A percentile compares a stretch with the other conserved stretches of the same genome.
Conservation (phyloP, 1,284 basidiomycete genomes). For the Fomitopsis palustris region DNA sequence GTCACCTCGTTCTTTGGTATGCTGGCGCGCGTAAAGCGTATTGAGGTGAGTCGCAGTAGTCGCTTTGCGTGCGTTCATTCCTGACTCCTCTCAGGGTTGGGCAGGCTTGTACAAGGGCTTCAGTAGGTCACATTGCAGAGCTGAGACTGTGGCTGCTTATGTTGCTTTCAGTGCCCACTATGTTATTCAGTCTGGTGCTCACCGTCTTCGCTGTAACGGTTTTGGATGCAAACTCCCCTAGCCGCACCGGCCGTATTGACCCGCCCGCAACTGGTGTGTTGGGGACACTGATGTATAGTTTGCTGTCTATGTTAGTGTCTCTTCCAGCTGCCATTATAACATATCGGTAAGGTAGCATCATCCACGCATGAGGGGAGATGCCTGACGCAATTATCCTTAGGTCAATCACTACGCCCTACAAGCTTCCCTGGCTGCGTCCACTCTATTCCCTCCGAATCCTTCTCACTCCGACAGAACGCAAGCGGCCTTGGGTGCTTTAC, state of each 20-base stretch:
- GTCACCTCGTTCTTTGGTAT: constrained; percentile 65
- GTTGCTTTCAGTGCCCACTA: constrained; percentile 57
- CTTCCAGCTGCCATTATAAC: constrained; percentile 81
- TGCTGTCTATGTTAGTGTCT: constrained; percentile 70
- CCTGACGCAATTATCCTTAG: constrained; percentile 33
- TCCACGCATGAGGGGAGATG: not conserved
- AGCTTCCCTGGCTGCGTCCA: constrained; percentile 64
- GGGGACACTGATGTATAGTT: constrained; percentile 57
- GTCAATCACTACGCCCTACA: constrained; percentile 84
- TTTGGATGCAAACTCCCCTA: constrained; percentile 48
- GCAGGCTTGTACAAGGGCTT: constrained; percentile 82
- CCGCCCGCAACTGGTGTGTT: constrained; percentile 68
- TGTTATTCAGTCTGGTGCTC: constrained; percentile 59
- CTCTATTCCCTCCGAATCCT: constrained; percentile 67
- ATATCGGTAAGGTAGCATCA: constrained; percentile 55
- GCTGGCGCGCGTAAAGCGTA: constrained; percentile 66
- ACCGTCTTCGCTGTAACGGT: constrained; percentile 55
- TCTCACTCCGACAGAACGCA: constrained; percentile 80
- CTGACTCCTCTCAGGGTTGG: constrained; percentile 50
- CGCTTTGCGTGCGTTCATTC: not conserved
- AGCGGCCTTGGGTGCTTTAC: constrained; percentile 78
- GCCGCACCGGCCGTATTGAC: constrained; percentile 62
- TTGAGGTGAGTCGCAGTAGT: constrained; percentile 55
- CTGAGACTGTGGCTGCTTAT: not conserved
- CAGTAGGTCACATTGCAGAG: constrained; percentile 45